Evolutionary conservation across 306 rosid genomes (phyloP), one percentile per base, ranked within the genome.

Genomic region (Crotalaria pallida): DNA sequence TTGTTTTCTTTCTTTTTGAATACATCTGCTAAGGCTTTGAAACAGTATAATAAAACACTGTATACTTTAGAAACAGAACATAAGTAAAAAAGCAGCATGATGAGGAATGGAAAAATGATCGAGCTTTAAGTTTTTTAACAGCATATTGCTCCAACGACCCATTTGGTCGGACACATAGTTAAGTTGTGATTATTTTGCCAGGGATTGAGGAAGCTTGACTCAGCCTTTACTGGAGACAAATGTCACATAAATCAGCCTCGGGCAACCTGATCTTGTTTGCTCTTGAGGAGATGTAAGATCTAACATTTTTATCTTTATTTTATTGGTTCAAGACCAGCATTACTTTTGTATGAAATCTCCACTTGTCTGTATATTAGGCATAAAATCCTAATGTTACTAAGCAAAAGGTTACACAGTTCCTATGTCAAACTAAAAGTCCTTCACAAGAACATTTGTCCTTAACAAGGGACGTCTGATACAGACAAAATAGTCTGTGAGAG

Each of bases 171-270:
- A 44, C 62, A 69, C 16, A 55, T 45, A 31, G 5, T 40, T 0
- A 43, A 60, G 51, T 29, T 62, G 50, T 49, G 18, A 17, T 65
- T 70, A 26, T 64, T 57, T 75, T 63, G 50, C 58, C 61, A 49
- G 77, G 74, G 29, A 48, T 17, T 75, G 59, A 13, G n/a, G 75
- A 68, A 76, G 71, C 78, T 16, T 43, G 74, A 58, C 15, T 56
- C 72, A 33, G 2, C 33, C 22, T 40, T 58, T 58, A 33, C 36
- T 11, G 27, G 75, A 75, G 24, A 8, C 12, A 21, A 70, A 64
- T 43, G 62, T 65, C 53, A 27, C 44, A 6, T 24, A 49, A 17
- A 16, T 44, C 58, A 80, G 73, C 36, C 61, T 10, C 22, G 3
- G 23, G 57, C 48, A 16, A 58, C 18, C 16, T 29, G 45, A 76